Base-by-base conservation (phyloP, 306 rosid genomes). In the Begonia peltatifolia region DNA sequence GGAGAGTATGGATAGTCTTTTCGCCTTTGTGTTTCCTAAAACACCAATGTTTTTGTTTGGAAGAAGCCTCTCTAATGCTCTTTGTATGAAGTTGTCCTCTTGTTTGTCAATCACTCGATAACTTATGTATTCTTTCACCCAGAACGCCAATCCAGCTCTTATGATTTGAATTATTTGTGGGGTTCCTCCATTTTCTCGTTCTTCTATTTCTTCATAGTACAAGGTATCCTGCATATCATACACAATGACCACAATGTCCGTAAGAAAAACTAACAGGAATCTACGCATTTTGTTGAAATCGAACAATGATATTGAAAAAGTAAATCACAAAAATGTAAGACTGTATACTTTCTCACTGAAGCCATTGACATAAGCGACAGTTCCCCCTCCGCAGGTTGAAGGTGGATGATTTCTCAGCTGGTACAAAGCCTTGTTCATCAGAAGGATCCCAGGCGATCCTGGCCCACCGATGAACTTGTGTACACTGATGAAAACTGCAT, bases 401-500 rank as follows among this genome's bases (percentile, higher is more conserved):
- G 97, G 97, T 0, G 95, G 76, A 11, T 71, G 70, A 61, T 78
- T 67, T 64, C 52, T 20, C 2, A 84, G 62, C 35, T 1, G 41
- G 60, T 89, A 84, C 2, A 89, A 73, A 9, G 64, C 65, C 30
- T 74, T 76, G 72, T 42, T 82, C 80, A 80, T 76, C 5, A 89
- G 42, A 9, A 89, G 77, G 1, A 84, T 47, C 11, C 97, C 95
- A 2, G 97, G 90, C 11, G 87, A 67, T 53, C 74, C 93, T 6
- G 93, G 97, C 4, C 95, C 95, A 1, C 97, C 95, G 0, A 82
- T 18, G 68, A 82, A 84, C 74, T 89, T 89, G 56, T 89, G 93
- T 12, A 84, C 69, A 46, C 97, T 89, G 3, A 89, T 56, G 17
- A 84, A 80, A 35, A 89, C 57, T 0, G 68, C 89, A 68, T 89